These are phyloP conservation scores for Plasmodium knowlesi DNA, from an alignment of 169 alveolate species.

Conservation along the genomic window DNA sequence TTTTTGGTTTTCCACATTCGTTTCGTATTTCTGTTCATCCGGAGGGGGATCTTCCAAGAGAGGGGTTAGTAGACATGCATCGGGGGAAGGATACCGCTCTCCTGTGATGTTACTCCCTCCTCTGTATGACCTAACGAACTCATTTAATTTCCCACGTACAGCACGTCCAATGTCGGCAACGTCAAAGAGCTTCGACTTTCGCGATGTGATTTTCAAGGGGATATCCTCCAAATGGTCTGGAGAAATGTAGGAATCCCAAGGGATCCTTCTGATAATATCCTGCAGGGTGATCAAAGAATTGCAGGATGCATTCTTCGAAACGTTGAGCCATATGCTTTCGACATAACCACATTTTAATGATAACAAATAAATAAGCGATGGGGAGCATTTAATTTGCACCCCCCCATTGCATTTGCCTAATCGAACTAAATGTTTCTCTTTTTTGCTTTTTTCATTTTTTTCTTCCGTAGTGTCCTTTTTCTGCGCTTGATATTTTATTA, in stretches of 20 bases:
- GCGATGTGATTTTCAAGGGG: conserved; percentile 35
- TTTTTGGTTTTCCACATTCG: background rate
- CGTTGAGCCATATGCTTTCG: conserved; percentile 73
- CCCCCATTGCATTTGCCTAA: conserved; percentile 57
- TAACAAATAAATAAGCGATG: conserved; percentile 52
- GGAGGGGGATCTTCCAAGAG: background rate
- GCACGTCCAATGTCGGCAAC: background rate
- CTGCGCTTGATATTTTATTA: conserved; percentile 33
- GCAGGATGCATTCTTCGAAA: conserved; percentile 43
- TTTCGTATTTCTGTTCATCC: background rate
- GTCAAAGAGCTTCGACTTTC: conserved; percentile 47
- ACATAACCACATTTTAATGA: conserved; percentile 54
- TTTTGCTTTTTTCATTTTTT: background rate
- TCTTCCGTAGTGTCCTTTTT: background rate
- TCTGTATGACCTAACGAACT: background rate
- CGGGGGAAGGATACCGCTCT: background rate
- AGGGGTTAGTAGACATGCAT: background rate
- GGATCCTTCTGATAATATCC: conserved; percentile 11
- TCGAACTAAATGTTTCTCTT: conserved; percentile 62
- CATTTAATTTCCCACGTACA: conserved; percentile 1
- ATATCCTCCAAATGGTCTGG: conserved; percentile 22
- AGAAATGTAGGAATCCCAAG: conserved; percentile 25
- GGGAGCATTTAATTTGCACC: conserved; percentile 47
- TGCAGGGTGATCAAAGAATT: conserved; percentile 20
- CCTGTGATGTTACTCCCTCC: background rate